Evolutionary conservation across 139 green algal genomes (phyloP).

Genomic region (Monoraphidium neglectum): DNA sequence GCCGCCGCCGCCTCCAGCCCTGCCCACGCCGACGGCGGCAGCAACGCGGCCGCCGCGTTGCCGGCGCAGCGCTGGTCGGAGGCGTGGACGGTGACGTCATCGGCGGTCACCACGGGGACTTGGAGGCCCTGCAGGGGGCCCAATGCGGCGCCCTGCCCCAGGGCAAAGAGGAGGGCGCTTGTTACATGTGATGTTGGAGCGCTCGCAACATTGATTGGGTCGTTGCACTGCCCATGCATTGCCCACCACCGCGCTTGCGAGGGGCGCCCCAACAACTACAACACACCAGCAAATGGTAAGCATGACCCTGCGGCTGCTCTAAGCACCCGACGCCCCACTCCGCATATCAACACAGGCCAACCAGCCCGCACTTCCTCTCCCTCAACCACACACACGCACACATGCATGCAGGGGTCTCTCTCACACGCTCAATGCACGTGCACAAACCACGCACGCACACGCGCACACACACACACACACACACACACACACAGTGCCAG

Average conservation of each 20-base stretch:
- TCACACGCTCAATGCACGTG: not conserved
- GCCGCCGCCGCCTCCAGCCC: slow-evolving; percentile 46
- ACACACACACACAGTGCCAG: too few species aligned
- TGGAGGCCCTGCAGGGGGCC: slow-evolving; percentile 47
- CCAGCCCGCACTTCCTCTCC: not conserved
- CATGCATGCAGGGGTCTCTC: not conserved
- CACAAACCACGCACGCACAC: not conserved
- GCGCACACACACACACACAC: slow-evolving; percentile 5
- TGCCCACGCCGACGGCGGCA: slow-evolving; percentile 42
- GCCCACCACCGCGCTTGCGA: too few species aligned
- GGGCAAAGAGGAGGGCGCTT: too few species aligned
- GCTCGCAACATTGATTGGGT: too few species aligned
- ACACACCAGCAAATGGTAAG: not conserved
- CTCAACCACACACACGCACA: not conserved
- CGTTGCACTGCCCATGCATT: too few species aligned
- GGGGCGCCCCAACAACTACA: not conserved
- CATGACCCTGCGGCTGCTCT: not conserved
- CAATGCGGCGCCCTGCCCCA: not conserved
- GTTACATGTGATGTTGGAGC: too few species aligned
- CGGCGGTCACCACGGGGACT: slow-evolving; percentile 66
- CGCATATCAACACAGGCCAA: not conserved
- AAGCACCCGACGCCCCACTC: not conserved
- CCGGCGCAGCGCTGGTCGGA: slow-evolving; percentile 64
- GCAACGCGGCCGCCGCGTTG: slow-evolving; percentile 37
- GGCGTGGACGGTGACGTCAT: slow-evolving; percentile 59